Percentiles rank a stretch among this genome's conserved stretches.
Evolutionary conservation across 2,329 filamentous ascomycete genomes (phyloP).

Genomic region (Alternaria brassicicola): DNA sequence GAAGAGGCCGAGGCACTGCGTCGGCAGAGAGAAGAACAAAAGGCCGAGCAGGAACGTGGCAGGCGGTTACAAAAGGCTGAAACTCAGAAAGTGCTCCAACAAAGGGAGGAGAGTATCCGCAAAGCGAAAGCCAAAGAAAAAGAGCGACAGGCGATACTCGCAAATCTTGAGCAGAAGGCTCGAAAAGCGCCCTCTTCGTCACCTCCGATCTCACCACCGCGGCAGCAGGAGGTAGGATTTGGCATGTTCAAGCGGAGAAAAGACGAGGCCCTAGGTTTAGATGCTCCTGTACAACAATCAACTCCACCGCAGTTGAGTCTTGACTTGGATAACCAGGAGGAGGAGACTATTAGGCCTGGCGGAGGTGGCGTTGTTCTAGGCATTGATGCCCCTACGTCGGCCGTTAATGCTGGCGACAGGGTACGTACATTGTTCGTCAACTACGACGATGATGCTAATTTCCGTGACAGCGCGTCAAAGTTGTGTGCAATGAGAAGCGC

Average conservation of each 20-base stretch:
- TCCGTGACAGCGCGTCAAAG: constrained; percentile 65
- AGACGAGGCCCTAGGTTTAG: constrained; percentile 35
- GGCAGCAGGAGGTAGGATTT: constrained; percentile 38
- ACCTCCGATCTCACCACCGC: constrained; percentile 38
- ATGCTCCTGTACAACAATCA: constrained; percentile 22
- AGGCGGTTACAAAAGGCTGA: constrained; percentile 42
- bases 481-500: constrained; percentile 73
- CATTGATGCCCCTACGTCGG: constrained; percentile 78
- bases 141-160: constrained; percentile 31
- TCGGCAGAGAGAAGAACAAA: constrained; percentile 39
- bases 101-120: constrained; percentile 41
- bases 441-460: constrained; percentile 21
- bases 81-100: constrained; percentile 30
- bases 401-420: constrained; percentile 78
- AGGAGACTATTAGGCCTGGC: constrained; percentile 50
- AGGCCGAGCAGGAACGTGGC: constrained; percentile 40
- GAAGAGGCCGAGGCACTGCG: constrained; percentile 38
- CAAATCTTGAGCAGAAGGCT: constrained; percentile 31
- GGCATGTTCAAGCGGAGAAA: constrained; percentile 45
- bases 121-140: constrained; percentile 28
- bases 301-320: constrained; percentile 34
- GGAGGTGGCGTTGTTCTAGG: constrained; percentile 59
- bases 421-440: constrained; percentile 54
- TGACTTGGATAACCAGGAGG: constrained; percentile 24
- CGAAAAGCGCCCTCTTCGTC: constrained; percentile 28